These are phyloP conservation scores for Neoconidiobolus thromboides DNA, from an alignment of 371 early-diverging fungal genomes.

Conservation along the genomic window DNA sequence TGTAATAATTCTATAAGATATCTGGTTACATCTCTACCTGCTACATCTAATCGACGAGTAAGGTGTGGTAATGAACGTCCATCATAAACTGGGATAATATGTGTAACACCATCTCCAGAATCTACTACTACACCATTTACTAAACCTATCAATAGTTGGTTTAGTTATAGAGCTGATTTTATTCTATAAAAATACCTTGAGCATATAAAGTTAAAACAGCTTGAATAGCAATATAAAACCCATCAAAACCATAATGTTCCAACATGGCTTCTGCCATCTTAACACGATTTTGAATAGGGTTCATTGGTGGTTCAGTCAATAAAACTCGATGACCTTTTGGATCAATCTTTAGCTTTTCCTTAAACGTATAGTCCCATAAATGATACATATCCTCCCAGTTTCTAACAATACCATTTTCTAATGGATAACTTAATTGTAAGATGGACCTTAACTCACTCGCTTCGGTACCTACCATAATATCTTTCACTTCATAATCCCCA, in stretches of 20 bases:
- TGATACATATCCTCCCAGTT: conserved; percentile 98
- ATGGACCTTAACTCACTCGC: conserved; percentile 73
- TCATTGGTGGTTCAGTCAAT: conserved; percentile 92
- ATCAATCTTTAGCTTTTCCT: conserved; percentile 72
- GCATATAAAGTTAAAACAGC: conserved; percentile 94
- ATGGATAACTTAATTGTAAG: conserved; percentile 89
- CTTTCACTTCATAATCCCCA: conserved; percentile 58
- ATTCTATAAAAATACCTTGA: conserved; percentile 41
- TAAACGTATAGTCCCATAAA: conserved; percentile 94
- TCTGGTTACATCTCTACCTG: conserved; percentile 90
- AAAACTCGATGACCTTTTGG: conserved; percentile 77
- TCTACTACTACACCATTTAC: conserved; percentile 94
- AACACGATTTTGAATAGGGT: conserved; percentile 78
- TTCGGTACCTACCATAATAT: conserved; percentile 95
- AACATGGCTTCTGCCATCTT: conserved; percentile 90
- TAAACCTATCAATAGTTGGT: conserved; percentile 29
- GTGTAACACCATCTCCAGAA: conserved; percentile 95
- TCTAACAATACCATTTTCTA: conserved; percentile 95
- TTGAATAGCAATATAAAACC: conserved; percentile 89
- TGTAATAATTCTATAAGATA: conserved; percentile 88
- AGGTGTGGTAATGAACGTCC: conserved; percentile 85
- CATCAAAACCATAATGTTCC: conserved; percentile 85
- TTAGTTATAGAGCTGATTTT: no score
- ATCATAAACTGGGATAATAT: conserved; percentile 93
- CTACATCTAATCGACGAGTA: conserved; percentile 83